These are phyloP conservation scores for Beauveria brongniartii DNA, from an alignment of 2,329 filamentous ascomycete genomes.

Conservation along the genomic window DNA sequence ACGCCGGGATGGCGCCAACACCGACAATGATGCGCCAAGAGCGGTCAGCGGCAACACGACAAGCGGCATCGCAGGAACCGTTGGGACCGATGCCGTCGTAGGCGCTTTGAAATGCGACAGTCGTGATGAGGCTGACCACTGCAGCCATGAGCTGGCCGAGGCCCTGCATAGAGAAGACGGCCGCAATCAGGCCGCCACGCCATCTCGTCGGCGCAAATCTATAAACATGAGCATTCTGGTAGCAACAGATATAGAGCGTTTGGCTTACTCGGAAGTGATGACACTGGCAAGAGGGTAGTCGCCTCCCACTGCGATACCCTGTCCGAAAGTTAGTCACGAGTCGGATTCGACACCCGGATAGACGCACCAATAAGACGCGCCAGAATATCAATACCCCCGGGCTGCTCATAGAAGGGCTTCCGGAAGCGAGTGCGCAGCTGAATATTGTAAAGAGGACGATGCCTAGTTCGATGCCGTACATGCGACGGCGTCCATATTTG, in stretches of 20 bases:
- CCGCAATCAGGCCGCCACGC: slow-evolving; percentile 75
- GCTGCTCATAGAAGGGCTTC: slow-evolving; percentile 51
- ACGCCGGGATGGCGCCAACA: slow-evolving; percentile 69
- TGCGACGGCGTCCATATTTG: slow-evolving; percentile 64
- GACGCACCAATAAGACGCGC: slow-evolving; percentile 60
- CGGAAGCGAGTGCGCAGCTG: slow-evolving; percentile 54
- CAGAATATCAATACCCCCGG: slow-evolving; percentile 62
- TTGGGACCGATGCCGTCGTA: slow-evolving; percentile 35
- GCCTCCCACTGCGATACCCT: slow-evolving; percentile 68
- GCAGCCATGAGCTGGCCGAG: slow-evolving; percentile 69
- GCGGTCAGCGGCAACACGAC: slow-evolving; percentile 64
- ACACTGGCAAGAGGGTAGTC: slow-evolving; percentile 76
- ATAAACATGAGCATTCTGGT: slow-evolving; percentile 14
- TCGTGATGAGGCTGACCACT: slow-evolving; percentile 62
- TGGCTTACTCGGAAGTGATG: slow-evolving; percentile 62
- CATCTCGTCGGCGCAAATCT: slow-evolving; percentile 74
- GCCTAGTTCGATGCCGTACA: slow-evolving; percentile 73
- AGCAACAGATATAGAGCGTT: slow-evolving; percentile 4
- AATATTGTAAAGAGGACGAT: slow-evolving; percentile 66
- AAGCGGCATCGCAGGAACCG: slow-evolving; percentile 49
- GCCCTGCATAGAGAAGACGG: slow-evolving; percentile 80
- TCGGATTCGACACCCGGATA: neutral
- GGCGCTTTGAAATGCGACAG: slow-evolving; percentile 51
- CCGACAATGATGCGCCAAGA: slow-evolving; percentile 78
- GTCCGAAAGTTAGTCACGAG: neutral